Evolutionary conservation across 2,329 filamentous ascomycete genomes (phyloP), one percentile per base, ranked within the genome.

Genomic region (Cyphellophora europaea): DNA sequence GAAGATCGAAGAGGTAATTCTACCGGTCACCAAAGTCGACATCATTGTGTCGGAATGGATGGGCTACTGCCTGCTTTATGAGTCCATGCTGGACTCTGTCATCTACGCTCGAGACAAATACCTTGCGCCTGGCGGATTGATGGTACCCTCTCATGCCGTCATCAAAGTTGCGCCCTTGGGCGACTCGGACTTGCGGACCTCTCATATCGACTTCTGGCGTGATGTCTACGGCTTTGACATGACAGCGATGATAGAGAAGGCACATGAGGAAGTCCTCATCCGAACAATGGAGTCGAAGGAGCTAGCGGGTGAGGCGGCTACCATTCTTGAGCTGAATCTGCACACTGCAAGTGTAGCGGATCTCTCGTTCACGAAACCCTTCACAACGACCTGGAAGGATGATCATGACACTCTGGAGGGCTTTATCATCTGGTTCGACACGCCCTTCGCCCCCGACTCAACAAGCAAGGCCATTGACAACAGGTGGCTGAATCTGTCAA

Each of bases 21-120:
- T 87, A 14, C 87, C 83, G 1, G 79, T 89, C 5, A 68, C 77
- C 35, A 68, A 88, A 52, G 88, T 95, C 30, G 89, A 96, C 61
- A 81, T 96, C 52, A 94, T 96, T 54, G 80, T 96, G 41, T 93
- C 84, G 40, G 88, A 96, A 59, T 96, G 88, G 88, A 96, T 96
- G 88, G 88, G 88, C 18, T 96, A 96, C 56, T 84, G 80, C 45
- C 71, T 95, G 12, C 71, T 95, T 5, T 96, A 93, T 58, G 88
- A 96, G 61, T 86, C 87, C 37, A 96, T 96, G 88, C 76, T 96
- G 17, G 86, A 91, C 45, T 93, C 85, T 32, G 85, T 96, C 14
- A 71, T 96, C 33, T 89, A 77, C 53, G 89, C 89, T 28, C 74
- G 88, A 42, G 88, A 96, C 61, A 77, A 75, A 48, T 95, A 94